phyloP scores from a whole-genome alignment of 805 yeast species.

The Ogataea trehaloabstinens region DNA sequence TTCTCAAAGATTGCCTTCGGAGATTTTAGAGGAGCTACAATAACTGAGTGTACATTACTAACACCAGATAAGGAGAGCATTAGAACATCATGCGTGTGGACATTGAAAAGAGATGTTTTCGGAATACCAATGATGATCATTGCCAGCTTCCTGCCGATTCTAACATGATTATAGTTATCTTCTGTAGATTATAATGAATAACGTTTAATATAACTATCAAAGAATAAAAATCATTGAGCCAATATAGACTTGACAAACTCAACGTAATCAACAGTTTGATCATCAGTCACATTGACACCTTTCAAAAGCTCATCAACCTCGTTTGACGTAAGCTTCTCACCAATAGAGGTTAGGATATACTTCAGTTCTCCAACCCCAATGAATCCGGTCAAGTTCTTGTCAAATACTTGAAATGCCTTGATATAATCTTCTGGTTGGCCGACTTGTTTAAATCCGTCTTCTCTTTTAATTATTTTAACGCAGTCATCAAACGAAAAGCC shows the following conservation, averaged over 20 bases:
- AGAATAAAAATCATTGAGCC: conserved; percentile 63
- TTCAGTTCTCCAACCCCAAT: conserved; percentile 96
- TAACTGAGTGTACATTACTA: conserved; percentile 78
- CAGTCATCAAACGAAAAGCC: conserved; percentile 76
- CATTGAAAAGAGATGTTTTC: conserved; percentile 89
- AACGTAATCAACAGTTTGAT: conserved; percentile 92
- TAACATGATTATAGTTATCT: conserved; percentile 37
- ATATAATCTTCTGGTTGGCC: conserved; percentile 93
- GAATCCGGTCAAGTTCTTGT: conserved; percentile 91
- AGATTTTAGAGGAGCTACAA: conserved; percentile 84
- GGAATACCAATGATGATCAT: conserved; percentile 97
- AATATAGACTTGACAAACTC: conserved; percentile 91
- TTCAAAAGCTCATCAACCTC: conserved; percentile 96
- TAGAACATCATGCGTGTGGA: conserved; percentile 85
- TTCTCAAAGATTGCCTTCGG: conserved; percentile 87
- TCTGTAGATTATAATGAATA: too few species aligned
- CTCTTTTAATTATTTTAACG: conserved; percentile 74
- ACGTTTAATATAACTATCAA: too few species aligned
- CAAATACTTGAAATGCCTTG: conserved; percentile 96
- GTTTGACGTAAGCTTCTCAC: conserved; percentile 84
- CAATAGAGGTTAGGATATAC: conserved; percentile 91
- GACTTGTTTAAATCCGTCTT: conserved; percentile 81
- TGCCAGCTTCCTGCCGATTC: conserved; percentile 86
- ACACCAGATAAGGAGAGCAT: conserved; percentile 56
- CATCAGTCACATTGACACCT: conserved; percentile 91